Percentiles rank a stretch among this genome's conserved stretches.
Conservation (phyloP, 345 rosid species). For the Streptanthus diversifolius region DNA sequence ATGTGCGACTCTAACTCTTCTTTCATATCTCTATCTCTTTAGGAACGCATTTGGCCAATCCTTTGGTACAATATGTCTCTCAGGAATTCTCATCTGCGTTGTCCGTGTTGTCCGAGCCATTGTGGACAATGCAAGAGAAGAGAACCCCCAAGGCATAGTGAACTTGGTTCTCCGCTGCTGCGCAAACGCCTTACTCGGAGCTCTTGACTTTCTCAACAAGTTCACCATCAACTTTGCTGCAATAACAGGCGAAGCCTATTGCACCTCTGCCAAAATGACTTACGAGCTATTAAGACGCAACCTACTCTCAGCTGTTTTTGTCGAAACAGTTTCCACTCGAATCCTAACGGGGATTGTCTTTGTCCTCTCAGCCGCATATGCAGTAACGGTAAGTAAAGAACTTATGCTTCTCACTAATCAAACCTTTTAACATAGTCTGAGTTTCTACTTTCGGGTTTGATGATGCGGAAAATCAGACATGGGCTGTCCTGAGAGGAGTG, state of each 20-base stretch:
- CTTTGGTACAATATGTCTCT: slow-evolving; percentile 79
- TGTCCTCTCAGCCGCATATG: slow-evolving; percentile 75
- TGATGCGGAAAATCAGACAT: slow-evolving; percentile 47
- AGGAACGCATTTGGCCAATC: slow-evolving; percentile 92
- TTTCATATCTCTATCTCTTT: slow-evolving; percentile 22
- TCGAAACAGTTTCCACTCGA: slow-evolving; percentile 81
- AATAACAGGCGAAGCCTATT: slow-evolving; percentile 86
- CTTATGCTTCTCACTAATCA: not conserved
- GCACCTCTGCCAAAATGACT: slow-evolving; percentile 84
- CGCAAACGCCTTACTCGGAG: slow-evolving; percentile 52
- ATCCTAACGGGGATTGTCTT: slow-evolving; percentile 65
- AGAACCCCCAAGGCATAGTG: slow-evolving; percentile 64
- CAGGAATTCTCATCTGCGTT: slow-evolving; percentile 65
- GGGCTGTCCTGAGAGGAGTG: slow-evolving; percentile 57
- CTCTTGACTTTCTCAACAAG: slow-evolving; percentile 80
- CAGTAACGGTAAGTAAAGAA: slow-evolving; percentile 55
- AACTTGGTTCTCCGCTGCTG: slow-evolving; percentile 59
- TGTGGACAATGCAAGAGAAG: slow-evolving; percentile 77
- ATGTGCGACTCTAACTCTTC: not conserved
- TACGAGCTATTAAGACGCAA: slow-evolving; percentile 85
- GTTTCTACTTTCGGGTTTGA: not conserved
- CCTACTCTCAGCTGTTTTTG: slow-evolving; percentile 84
- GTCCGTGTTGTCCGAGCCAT: slow-evolving; percentile 80
- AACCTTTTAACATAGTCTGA: not conserved
- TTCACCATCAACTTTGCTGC: slow-evolving; percentile 92